Evolutionary conservation across 495 filamentous ascomycete genomes (phyloP).

Genomic region (Podospora anserina): DNA sequence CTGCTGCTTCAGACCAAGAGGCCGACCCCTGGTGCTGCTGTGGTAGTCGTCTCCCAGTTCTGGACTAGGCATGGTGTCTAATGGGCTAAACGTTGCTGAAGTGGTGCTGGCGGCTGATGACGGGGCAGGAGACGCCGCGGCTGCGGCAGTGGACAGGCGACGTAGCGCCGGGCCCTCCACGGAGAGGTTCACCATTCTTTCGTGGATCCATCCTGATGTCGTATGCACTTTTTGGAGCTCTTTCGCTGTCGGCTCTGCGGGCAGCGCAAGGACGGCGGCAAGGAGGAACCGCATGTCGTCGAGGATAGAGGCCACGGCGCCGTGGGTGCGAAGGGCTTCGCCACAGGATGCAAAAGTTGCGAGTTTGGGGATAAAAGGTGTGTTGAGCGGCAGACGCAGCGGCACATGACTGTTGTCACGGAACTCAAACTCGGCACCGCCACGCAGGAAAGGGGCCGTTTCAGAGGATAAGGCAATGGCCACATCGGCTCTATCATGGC

Average conservation of each 20-base stretch:
- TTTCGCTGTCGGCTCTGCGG: constrained; percentile 25
- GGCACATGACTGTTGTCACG: constrained; percentile 27
- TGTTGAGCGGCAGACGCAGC: constrained; percentile 37
- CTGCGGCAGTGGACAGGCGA: constrained; percentile 5
- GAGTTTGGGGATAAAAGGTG: constrained; percentile 32
- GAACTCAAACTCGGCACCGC: constrained; percentile 31
- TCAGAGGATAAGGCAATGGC: constrained; percentile 38
- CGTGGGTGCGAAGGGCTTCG: constrained; percentile 32
- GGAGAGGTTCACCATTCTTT: constrained; percentile 30
- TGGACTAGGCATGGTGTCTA: background rate
- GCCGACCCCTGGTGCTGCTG: background rate
- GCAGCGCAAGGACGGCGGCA: constrained; percentile 30
- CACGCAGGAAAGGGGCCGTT: constrained; percentile 27
- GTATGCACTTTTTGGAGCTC: constrained; percentile 35
- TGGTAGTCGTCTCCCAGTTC: background rate
- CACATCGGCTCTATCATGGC: constrained; percentile 29
- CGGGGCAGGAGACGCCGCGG: constrained; percentile 12
- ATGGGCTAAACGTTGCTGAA: background rate
- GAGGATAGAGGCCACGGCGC: constrained; percentile 35
- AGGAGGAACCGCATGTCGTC: constrained; percentile 42
- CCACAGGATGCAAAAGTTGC: constrained; percentile 30
- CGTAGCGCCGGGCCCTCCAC: constrained; percentile 17
- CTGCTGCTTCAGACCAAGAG: background rate
- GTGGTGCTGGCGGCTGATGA: constrained; percentile 6
- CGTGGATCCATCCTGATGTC: constrained; percentile 36